These are phyloP conservation scores for Fistulifera solaris DNA, from an alignment of 108 stramenopile genomes.

Conservation along the genomic window DNA sequence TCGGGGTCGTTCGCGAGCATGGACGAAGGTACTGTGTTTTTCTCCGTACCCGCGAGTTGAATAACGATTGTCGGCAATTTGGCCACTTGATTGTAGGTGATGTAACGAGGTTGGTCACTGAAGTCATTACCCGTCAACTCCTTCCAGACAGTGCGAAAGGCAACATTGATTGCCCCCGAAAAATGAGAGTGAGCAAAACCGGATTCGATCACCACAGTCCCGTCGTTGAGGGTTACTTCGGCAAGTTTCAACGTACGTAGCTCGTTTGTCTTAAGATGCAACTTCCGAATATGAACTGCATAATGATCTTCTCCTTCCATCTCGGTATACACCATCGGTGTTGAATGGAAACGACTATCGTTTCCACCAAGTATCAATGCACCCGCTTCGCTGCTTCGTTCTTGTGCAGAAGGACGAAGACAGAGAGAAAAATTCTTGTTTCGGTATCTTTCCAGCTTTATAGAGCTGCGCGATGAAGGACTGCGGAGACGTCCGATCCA, in stretches of 20 bases:
- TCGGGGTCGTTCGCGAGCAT: constrained; percentile 59
- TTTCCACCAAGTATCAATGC: constrained; percentile 83
- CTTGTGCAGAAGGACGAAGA: constrained; percentile 33
- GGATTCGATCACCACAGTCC: constrained; percentile 68
- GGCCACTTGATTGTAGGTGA: constrained; percentile 41
- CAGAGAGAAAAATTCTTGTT: constrained; percentile 50
- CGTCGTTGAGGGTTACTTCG: constrained; percentile 14
- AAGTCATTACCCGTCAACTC: constrained; percentile 15
- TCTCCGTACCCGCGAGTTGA: constrained; percentile 33
- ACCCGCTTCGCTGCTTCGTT: constrained; percentile 48
- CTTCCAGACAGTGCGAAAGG: constrained; percentile 18
- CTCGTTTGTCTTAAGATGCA: constrained; percentile 39
- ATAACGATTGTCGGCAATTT: constrained; percentile 67
- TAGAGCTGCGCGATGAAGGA: constrained; percentile 44
- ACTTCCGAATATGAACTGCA: constrained; percentile 38
- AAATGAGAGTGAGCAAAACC: constrained; percentile 86
- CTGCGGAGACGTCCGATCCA: constrained; percentile 58
- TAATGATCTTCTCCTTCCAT: too few relatives aligned
- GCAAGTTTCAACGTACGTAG: constrained; percentile 14
- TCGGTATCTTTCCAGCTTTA: constrained; percentile 20
- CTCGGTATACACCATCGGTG: constrained; percentile 69
- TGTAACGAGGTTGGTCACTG: too few relatives aligned
- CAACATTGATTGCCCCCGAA: constrained; percentile 8
- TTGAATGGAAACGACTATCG: constrained; percentile 61
- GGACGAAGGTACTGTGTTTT: constrained; percentile 28